Conservation (phyloP, 495 filamentous ascomycete genomes). For the Zalerion maritima region DNA sequence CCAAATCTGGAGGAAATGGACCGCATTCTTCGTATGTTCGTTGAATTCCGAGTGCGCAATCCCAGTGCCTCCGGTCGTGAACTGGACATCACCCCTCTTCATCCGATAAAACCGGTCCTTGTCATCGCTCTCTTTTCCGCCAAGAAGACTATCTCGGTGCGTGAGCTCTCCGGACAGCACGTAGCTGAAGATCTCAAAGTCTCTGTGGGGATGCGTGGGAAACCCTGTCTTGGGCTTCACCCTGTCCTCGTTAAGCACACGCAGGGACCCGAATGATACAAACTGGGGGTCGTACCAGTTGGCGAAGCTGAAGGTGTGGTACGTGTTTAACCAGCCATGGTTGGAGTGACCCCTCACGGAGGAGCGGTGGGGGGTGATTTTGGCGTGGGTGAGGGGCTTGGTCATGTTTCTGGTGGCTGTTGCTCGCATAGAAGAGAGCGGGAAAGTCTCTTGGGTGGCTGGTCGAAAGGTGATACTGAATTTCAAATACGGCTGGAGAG, state of each 20-base stretch:
- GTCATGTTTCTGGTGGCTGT: conserved; percentile 30
- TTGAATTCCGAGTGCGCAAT: conserved; percentile 69
- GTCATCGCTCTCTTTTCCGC: conserved; percentile 32
- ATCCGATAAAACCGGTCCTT: conserved; percentile 53
- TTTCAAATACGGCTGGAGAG: too few relatives aligned
- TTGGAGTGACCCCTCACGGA: conserved; percentile 53
- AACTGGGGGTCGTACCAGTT: conserved; percentile 52
- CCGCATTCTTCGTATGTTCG: conserved; percentile 44
- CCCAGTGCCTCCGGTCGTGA: conserved; percentile 64
- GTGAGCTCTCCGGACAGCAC: conserved; percentile 66
- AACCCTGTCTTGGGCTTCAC: conserved; percentile 54
- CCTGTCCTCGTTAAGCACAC: conserved; percentile 74
- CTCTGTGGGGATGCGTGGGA: conserved; percentile 64
- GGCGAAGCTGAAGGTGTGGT: conserved; percentile 72
- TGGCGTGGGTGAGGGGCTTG: conserved; percentile 44
- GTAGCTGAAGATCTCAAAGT: conserved; percentile 77
- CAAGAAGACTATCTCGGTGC: conserved; percentile 63
- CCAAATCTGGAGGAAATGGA: conserved; percentile 79
- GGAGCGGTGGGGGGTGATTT: conserved; percentile 47
- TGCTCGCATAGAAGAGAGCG: too few relatives aligned
- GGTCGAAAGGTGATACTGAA: too few relatives aligned
- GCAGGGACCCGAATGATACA: conserved; percentile 50
- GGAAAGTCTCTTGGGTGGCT: too few relatives aligned
- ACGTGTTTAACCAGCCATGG: conserved; percentile 74
- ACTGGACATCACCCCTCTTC: conserved; percentile 66